Conservation (phyloP, 805 yeast genomes). For the Candida odintsovae region DNA sequence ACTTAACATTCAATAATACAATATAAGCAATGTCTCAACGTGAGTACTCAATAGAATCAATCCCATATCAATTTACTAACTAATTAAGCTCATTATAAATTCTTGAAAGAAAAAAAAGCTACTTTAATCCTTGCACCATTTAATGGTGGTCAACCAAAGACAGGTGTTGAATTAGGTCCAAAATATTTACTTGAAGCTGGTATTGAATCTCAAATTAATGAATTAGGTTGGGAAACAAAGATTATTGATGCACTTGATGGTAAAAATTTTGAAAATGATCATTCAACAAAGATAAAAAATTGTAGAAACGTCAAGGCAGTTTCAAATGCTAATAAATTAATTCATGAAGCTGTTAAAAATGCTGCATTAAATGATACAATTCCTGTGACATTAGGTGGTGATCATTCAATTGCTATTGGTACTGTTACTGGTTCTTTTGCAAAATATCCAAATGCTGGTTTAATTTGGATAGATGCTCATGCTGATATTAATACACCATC, state of each 20-base stretch:
- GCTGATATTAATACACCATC: slow-evolving; percentile 92
- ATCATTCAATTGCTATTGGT: slow-evolving; percentile 93
- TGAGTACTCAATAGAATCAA: no score
- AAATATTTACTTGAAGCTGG: slow-evolving; percentile 70
- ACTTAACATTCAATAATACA: no score
- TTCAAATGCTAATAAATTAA: slow-evolving; percentile 58
- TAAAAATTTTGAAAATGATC: slow-evolving; percentile 35
- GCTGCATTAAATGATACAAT: slow-evolving; percentile 46
- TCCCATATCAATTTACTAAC: no score
- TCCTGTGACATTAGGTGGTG: slow-evolving; percentile 91
- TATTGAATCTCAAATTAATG: slow-evolving; percentile 51
- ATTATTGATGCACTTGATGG: slow-evolving; percentile 49
- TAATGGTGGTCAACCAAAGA: slow-evolving; percentile 91
- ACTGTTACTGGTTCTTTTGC: slow-evolving; percentile 81
- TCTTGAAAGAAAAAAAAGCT: slow-evolving; percentile 46
- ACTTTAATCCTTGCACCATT: slow-evolving; percentile 88
- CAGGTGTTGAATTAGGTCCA: slow-evolving; percentile 96
- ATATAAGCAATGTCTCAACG: neutral
- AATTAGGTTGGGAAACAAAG: slow-evolving; percentile 66
- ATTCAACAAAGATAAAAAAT: slow-evolving; percentile 42
- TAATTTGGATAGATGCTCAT: slow-evolving; percentile 96
- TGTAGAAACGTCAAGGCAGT: slow-evolving; percentile 76
- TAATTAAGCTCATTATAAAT: slow-evolving; percentile 41
- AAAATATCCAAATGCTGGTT: slow-evolving; percentile 79
- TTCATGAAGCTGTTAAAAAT: slow-evolving; percentile 53